A percentile compares a stretch with the other conserved stretches of the same genome.
These are phyloP conservation scores for Nyssa sinensis DNA, from an alignment of 148 eudicot species.

Conservation along the genomic window DNA sequence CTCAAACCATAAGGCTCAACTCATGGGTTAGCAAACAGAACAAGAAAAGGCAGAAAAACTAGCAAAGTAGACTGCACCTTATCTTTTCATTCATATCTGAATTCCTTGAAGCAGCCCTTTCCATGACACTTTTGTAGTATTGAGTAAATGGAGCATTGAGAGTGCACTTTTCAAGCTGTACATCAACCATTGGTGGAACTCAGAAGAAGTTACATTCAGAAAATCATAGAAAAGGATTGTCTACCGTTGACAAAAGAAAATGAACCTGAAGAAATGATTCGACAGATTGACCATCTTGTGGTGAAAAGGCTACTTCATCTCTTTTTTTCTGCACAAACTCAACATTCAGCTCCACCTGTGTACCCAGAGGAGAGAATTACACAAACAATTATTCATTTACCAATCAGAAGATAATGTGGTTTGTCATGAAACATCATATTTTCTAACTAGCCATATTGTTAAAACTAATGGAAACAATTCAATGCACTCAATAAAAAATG, in stretches of 20 bases:
- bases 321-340: slow-evolving; percentile 85
- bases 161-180: slow-evolving; percentile 65
- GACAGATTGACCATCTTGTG: slow-evolving; percentile 66
- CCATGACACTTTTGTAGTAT: slow-evolving; percentile 69
- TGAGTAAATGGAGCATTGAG: slow-evolving; percentile 63
- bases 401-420: no score
- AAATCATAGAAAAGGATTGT: slow-evolving; percentile 1
- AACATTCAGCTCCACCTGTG: slow-evolving; percentile 83
- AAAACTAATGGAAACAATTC: not conserved
- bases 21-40: not conserved
- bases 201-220: slow-evolving; percentile 10
- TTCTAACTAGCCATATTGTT: not conserved
- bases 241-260: slow-evolving; percentile 10
- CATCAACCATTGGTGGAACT: slow-evolving; percentile 16
- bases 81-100: slow-evolving; percentile 24
- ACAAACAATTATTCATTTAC: no score
- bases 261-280: slow-evolving; percentile 84
- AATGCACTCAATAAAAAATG: not conserved
- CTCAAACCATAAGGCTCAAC: not conserved
- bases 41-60: not conserved
- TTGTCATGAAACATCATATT: not conserved
- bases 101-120: slow-evolving; percentile 61
- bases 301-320: slow-evolving; percentile 81
- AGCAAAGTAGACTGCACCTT: slow-evolving; percentile 32
- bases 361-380: not conserved